A percentile compares a stretch with the other conserved stretches of the same genome.
Evolutionary conservation across 345 rosid species (phyloP).

Genomic region (Salix dunnii): DNA sequence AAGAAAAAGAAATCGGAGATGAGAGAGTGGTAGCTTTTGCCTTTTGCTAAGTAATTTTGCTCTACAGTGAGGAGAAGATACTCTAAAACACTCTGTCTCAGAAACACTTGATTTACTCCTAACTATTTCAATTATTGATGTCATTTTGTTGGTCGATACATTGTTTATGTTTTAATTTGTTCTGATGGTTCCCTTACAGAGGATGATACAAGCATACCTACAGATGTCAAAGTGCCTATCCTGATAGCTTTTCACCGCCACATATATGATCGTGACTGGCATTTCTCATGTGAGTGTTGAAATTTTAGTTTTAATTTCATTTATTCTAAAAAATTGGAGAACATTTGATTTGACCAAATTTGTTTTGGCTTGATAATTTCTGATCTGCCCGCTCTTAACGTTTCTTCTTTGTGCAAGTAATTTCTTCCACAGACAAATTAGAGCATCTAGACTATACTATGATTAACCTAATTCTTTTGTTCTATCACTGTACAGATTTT

Average conservation of each 20-base stretch:
- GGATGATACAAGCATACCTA: slow-evolving; percentile 93
- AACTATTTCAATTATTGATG: background rate
- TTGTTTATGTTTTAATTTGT: background rate
- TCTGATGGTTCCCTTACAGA: slow-evolving; percentile 44
- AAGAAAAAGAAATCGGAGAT: background rate
- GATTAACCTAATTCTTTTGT: background rate
- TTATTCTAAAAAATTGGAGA: background rate
- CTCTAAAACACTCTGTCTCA: background rate
- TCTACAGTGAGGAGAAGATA: background rate
- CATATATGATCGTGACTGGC: slow-evolving; percentile 80
- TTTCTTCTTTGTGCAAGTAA: background rate
- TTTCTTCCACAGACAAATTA: background rate
- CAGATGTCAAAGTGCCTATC: slow-evolving; percentile 87
- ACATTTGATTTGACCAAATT: background rate
- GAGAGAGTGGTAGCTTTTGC: background rate
- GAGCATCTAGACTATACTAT: background rate
- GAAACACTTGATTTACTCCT: background rate
- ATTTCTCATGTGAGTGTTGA: slow-evolving; percentile 73
- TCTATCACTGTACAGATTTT: background rate
- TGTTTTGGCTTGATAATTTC: background rate
- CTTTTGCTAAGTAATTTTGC: background rate
- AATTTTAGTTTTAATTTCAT: background rate
- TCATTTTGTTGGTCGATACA: background rate
- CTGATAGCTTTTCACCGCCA: slow-evolving; percentile 70
- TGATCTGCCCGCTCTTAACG: background rate